phyloP scores from a whole-genome alignment of 768 basidiomycete species.

The Mrakia blollopis region DNA sequence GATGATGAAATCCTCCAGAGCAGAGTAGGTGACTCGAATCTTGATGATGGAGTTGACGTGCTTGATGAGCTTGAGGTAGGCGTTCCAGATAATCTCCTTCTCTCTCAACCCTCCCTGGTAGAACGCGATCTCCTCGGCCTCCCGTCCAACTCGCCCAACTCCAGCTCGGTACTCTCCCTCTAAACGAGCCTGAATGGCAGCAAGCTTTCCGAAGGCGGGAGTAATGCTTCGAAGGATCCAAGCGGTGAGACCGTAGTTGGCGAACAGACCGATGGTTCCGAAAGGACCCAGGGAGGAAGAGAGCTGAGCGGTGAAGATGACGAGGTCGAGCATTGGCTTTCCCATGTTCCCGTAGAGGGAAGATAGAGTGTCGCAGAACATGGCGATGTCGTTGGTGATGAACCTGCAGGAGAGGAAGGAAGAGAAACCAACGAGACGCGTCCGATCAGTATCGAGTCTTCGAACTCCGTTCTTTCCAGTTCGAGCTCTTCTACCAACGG shows the following conservation, averaged over 20 bases:
- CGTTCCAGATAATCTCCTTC: conserved; percentile 68
- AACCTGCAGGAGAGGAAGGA: conserved; percentile 34
- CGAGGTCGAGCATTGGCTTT: conserved; percentile 77
- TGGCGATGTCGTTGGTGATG: conserved; percentile 83
- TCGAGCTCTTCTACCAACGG: background rate
- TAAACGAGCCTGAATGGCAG: conserved; percentile 79
- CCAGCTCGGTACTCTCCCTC: conserved; percentile 88
- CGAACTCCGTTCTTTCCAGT: background rate
- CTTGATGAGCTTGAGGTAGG: conserved; percentile 73
- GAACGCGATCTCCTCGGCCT: conserved; percentile 94
- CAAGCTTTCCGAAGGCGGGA: conserved; percentile 84
- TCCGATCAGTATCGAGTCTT: background rate
- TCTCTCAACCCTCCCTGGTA: conserved; percentile 85
- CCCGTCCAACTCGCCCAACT: conserved; percentile 75
- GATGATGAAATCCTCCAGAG: conserved; percentile 28
- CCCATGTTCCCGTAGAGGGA: conserved; percentile 88
- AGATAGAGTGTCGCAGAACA: conserved; percentile 79
- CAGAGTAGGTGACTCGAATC: conserved; percentile 35
- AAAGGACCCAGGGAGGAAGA: conserved; percentile 76
- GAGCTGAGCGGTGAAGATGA: conserved; percentile 88
- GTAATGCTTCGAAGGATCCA: conserved; percentile 67
- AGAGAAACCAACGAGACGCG: too few relatives aligned
- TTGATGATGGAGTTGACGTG: conserved; percentile 92
- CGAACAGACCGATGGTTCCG: conserved; percentile 72
- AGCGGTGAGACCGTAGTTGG: conserved; percentile 67